Base-by-base conservation (phyloP, 345 rosid genomes). In the Lepidium aucheri region DNA sequence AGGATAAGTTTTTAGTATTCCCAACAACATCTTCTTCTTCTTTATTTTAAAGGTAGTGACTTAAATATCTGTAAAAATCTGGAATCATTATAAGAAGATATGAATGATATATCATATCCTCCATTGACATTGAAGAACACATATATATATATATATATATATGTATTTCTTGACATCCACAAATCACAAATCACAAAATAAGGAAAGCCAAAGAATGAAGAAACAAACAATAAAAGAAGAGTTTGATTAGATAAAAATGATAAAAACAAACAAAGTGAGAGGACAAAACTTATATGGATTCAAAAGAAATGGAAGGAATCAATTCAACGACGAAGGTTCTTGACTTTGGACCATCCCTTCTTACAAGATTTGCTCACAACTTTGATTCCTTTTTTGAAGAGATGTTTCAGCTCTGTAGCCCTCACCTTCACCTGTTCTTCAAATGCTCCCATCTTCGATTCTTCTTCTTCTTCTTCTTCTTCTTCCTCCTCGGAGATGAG, bases 271-370 rank as follows among this genome's bases (percentile, higher is more conserved):
- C 40, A 68, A 57, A 59, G 6, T 3, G 46, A 18, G 10, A 34
- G 30, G 35, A 11, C 49, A 62, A 52, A 64, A 60, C 6, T 40
- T 57, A 26, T 4, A 26, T 24, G 26, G n/a, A n/a, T n/a, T n/a
- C n/a, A n/a, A 24, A 4, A 24, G 26, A 24, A 12, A 54, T 3
- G 30, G 4, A 53, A 47, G 43, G 20, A 39, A 36, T 6, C 16
- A n/a, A 8, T 69, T 78, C 78, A 84, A 61, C 87, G 81, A 63
- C 80, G 86, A 57, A 85, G 72, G 56, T 83, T 77, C 82, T 86
- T 93, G 69, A 93, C 89, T 74, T 90, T 93, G 74, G 36, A 26
- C 97, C 96, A 93, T 1, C 98, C 98, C 73, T 90, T 90, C 83
- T 86, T 93, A 80, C 94, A 84, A 35, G 93, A 83, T 3, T 80